Percentiles rank a stretch among this genome's conserved stretches.
These are phyloP conservation scores for Peronospora farinosa DNA, from an alignment of 352 stramenopile species.

Conservation along the genomic window DNA sequence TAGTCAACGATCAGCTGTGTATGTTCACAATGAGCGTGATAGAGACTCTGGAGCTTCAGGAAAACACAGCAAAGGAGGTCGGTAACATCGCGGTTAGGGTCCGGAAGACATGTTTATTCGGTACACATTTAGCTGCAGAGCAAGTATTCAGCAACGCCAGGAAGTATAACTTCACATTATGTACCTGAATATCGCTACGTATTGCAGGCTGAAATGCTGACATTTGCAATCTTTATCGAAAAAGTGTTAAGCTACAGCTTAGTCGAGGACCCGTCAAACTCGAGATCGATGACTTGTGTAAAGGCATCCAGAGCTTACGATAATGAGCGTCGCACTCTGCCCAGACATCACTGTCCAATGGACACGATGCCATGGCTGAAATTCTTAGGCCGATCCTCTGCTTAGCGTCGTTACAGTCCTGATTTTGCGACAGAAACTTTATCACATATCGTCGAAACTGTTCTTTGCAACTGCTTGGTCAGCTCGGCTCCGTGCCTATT, in stretches of 20 bases:
- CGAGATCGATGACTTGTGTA: too few relatives aligned
- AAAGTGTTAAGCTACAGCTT: too few relatives aligned
- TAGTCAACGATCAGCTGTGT: neutral
- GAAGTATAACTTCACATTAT: neutral
- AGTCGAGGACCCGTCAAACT: too few relatives aligned
- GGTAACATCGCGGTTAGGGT: conserved; percentile 23
- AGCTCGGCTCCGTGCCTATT: neutral
- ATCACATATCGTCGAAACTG: conserved; percentile 8
- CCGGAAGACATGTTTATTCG: conserved; percentile 8
- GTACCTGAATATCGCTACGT: neutral
- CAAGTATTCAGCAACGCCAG: conserved; percentile 20
- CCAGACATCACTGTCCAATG: neutral
- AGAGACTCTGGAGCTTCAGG: conserved; percentile 1
- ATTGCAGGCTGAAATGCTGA: too few relatives aligned
- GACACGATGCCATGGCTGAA: neutral
- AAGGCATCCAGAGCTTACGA: too few relatives aligned
- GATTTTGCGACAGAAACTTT: conserved; percentile 14
- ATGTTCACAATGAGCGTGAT: neutral
- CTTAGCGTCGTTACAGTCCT: conserved; percentile 13
- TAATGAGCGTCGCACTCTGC: neutral
- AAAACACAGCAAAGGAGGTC: conserved; percentile 13
- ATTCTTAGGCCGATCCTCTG: conserved; percentile 2
- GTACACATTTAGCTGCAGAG: conserved; percentile 14
- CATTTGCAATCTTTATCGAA: too few relatives aligned
- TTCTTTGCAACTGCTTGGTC: neutral